Percentiles rank a stretch among this genome's conserved stretches.
Conservation (phyloP, 805 yeast genomes). For the Jamesozyma gamospora region DNA sequence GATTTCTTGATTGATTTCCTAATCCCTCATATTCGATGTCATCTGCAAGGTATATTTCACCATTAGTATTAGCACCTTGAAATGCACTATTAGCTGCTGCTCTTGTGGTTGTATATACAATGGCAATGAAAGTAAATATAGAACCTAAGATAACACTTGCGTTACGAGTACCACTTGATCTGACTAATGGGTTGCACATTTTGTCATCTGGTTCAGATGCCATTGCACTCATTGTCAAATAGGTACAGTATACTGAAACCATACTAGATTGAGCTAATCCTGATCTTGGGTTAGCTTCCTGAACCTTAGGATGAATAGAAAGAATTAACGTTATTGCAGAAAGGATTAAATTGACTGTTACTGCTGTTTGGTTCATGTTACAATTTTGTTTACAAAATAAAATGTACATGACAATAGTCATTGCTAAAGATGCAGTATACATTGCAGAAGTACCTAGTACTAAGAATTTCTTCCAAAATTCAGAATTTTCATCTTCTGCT, state of each 20-base stretch:
- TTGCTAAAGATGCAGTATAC: conserved; percentile 64
- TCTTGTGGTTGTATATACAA: conserved; percentile 93
- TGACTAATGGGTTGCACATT: conserved; percentile 80
- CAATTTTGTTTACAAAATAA: conserved; percentile 79
- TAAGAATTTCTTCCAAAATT: conserved; percentile 68
- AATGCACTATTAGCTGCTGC: conserved; percentile 81
- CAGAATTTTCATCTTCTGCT: conserved; percentile 49
- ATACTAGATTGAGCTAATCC: conserved; percentile 95
- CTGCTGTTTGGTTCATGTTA: conserved; percentile 81
- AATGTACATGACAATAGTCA: conserved; percentile 72
- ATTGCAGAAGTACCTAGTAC: conserved; percentile 80
- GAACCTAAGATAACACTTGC: conserved; percentile 85
- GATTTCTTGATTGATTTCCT: conserved; percentile 39
- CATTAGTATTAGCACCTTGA: conserved; percentile 34
- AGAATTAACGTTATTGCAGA: conserved; percentile 54
- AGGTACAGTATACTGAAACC: conserved; percentile 90
- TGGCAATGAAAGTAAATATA: conserved; percentile 83
- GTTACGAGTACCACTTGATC: conserved; percentile 85
- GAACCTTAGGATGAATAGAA: conserved; percentile 74
- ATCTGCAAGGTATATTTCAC: conserved; percentile 26
- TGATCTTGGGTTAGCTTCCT: conserved; percentile 87
- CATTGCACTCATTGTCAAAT: conserved; percentile 83
- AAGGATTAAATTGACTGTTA: conserved; percentile 62
- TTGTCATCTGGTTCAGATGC: conserved; percentile 94
- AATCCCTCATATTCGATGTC: conserved; percentile 36